phyloP scores from a whole-genome alignment of 371 early-diverging fungal genomes.

The Mucor racemosus region DNA sequence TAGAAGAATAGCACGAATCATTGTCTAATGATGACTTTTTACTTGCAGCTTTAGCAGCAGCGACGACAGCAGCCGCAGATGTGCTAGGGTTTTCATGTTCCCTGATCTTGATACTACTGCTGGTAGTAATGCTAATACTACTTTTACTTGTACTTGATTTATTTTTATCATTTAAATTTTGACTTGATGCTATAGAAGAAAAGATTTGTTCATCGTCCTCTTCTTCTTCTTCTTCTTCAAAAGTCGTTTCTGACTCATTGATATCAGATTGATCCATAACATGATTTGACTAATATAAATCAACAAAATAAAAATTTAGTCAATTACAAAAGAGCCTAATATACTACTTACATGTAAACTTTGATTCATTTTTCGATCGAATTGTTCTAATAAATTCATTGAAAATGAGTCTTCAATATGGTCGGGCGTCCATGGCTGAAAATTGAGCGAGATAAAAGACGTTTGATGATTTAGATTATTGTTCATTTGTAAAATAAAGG shows the following conservation, averaged over 20 bases:
- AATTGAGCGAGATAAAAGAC: neutral
- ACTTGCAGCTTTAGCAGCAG: constrained; percentile 8
- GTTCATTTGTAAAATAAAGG: neutral
- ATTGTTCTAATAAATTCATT: neutral
- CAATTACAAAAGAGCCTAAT: too few relatives aligned
- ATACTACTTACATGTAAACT: neutral
- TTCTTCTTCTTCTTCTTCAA: neutral
- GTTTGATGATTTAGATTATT: neutral
- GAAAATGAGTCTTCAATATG: neutral
- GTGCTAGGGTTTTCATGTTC: constrained; percentile 16
- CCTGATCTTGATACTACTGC: constrained; percentile 1
- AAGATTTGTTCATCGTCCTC: neutral
- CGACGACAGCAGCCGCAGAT: constrained; percentile 14
- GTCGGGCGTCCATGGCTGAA: neutral
- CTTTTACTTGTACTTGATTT: constrained; percentile 1
- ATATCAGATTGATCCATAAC: constrained; percentile 6
- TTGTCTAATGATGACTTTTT: neutral
- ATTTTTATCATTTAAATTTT: neutral
- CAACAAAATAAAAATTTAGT: too few relatives aligned
- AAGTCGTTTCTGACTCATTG: neutral
- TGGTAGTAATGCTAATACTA: neutral
- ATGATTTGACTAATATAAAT: neutral
- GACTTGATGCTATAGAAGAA: neutral
- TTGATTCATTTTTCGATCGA: constrained; percentile 1
- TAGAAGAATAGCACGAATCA: neutral